Base-by-base conservation (phyloP, 2,329 filamentous ascomycete genomes). In the Nemania sp. region DNA sequence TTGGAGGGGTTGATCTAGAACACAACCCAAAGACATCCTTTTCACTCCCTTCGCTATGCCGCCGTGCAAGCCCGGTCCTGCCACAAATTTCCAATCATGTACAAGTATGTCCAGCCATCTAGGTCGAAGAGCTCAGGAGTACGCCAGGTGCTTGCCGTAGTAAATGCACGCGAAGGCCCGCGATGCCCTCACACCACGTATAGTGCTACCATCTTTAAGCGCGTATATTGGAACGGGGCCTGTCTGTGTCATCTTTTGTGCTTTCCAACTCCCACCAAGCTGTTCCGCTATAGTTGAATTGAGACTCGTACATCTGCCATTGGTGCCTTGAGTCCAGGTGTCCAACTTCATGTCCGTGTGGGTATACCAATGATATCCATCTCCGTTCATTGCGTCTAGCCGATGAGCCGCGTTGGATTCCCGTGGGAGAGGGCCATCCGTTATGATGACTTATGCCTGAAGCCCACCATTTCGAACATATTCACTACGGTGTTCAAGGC, bases 251-350 rank as follows among this genome's bases (percentile, higher is more conserved):
- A 24, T 41, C 37, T 40, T 45, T 75, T 75, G 73, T 64, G 73
- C 69, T 73, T 73, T 71, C 72, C 72, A 68, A 68, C 72, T 70
- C 60, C 65, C 51, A 66, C 67, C 66, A 68, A 70, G 70, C 67
- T 68, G 72, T 72, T 68, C 57, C 60, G 62, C 59, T 62, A 52
- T 54, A 62, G 61, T 51, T 60, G 61, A 52, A 33, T 47, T 51
- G 33, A 62, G 46, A 65, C 65, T 61, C 52, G 60, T 62, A 56
- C 54, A 33, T 46, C 49, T 40, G 30, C 39, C 49, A 36, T 51
- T 15, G 53, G 43, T 54, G 33, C 26, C 14, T 37, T 43, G 26
- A 42, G 40, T 56, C 41, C 45, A 46, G 41, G 43, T 51, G 26
- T 43, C 45, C 39, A 51, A 45, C 43, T 42, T 24, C 24, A 34